Conservation (phyloP, 192 early-diverging fungal genomes). For the Coemansia sp. region DNA sequence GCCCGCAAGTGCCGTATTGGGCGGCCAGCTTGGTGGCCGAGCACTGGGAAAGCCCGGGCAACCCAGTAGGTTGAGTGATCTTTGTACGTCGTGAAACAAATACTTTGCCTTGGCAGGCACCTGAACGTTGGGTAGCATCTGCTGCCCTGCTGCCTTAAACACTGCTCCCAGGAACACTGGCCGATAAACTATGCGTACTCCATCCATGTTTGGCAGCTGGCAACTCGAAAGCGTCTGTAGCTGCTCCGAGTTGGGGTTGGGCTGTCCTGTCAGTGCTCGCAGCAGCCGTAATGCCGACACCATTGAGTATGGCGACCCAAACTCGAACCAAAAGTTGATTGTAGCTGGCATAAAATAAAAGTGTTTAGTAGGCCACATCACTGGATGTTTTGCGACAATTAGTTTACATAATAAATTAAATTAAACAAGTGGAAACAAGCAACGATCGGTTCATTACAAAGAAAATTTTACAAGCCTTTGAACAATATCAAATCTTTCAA, state of each 20-base stretch:
- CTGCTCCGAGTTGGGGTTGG: not conserved
- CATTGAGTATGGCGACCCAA: conserved; percentile 52
- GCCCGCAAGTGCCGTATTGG: conserved; percentile 24
- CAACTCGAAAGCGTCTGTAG: conserved; percentile 11
- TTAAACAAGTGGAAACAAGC: too few species aligned
- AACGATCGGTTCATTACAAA: too few species aligned
- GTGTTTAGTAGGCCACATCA: too few species aligned
- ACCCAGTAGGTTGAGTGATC: conserved; percentile 22
- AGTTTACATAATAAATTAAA: too few species aligned
- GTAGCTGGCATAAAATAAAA: conserved; percentile 1
- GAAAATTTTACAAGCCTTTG: too few species aligned
- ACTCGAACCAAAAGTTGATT: conserved; percentile 54
- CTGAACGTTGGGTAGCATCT: conserved; percentile 22
- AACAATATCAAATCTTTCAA: too few species aligned
- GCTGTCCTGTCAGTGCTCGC: conserved; percentile 15
- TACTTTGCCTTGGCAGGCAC: conserved; percentile 35
- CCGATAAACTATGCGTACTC: conserved; percentile 20
- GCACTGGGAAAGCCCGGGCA: conserved; percentile 22
- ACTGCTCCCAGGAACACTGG: conserved; percentile 35
- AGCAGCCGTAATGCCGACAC: conserved; percentile 35
- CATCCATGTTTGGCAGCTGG: conserved; percentile 16
- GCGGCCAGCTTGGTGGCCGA: conserved; percentile 24
- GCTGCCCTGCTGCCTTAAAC: conserved; percentile 30
- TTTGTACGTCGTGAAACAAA: conserved; percentile 44
- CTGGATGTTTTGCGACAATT: too few species aligned